Conservation (phyloP, 257 asterid genomes). For the Mentha longifolia region DNA sequence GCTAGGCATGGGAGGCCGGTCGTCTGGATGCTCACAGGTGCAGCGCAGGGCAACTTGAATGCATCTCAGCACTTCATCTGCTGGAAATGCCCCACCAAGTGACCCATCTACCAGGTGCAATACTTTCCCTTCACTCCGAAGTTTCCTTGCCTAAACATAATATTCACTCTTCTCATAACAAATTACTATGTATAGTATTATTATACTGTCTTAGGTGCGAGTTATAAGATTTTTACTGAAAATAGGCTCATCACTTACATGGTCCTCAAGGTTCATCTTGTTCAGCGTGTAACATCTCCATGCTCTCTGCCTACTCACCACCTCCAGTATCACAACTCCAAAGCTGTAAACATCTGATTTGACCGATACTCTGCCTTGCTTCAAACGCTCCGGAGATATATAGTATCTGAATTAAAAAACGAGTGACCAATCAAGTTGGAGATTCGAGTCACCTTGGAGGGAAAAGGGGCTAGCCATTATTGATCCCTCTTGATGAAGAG, state of each 20-base stretch:
- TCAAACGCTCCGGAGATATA: slow-evolving; percentile 32
- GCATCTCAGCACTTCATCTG: slow-evolving; percentile 32
- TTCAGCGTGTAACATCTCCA: not conserved
- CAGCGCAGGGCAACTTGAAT: slow-evolving; percentile 32
- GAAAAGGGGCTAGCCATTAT: too few relatives aligned
- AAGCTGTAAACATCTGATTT: slow-evolving; percentile 35
- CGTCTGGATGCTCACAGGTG: slow-evolving; percentile 19
- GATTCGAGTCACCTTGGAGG: too few relatives aligned
- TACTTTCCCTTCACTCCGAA: slow-evolving; percentile 31
- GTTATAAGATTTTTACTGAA: not conserved
- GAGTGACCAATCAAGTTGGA: too few relatives aligned
- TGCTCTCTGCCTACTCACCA: slow-evolving; percentile 31
- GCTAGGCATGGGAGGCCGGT: slow-evolving; percentile 28
- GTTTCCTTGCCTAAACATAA: slow-evolving; percentile 10
- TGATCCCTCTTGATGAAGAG: too few relatives aligned
- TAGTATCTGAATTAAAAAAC: slow-evolving; percentile 23
- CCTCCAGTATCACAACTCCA: slow-evolving; percentile 35
- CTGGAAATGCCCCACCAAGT: slow-evolving; percentile 2
- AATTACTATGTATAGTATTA: not conserved
- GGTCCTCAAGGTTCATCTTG: slow-evolving; percentile 1
- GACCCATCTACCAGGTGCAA: slow-evolving; percentile 25
- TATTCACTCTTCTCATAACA: not conserved
- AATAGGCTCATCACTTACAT: slow-evolving; percentile 11
- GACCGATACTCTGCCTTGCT: slow-evolving; percentile 15
- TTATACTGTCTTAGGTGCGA: not conserved